Percentiles rank a stretch among this genome's conserved stretches.
Evolutionary conservation across 305 asterid genomes (phyloP).

Genomic region (Nicotiana rustica): DNA sequence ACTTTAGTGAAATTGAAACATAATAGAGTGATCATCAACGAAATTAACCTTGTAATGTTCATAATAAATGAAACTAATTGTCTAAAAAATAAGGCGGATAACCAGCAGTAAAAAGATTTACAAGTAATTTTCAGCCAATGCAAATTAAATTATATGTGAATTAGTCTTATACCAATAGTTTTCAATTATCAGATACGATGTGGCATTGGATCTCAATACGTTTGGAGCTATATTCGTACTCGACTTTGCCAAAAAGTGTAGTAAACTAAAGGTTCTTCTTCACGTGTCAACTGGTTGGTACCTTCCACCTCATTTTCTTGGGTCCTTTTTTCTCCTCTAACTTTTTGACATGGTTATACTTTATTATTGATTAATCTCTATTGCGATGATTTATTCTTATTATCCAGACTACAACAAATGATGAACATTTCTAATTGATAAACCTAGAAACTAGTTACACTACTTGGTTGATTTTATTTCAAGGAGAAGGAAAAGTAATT

Average conservation of each 20-base stretch:
- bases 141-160: not conserved
- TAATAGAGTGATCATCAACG: too few species aligned
- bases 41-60: too few species aligned
- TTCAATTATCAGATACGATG: conserved; percentile 62
- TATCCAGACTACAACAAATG: not conserved
- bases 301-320: not conserved
- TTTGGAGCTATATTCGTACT: conserved; percentile 67
- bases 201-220: conserved; percentile 66
- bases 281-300: conserved; percentile 86
- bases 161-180: not conserved
- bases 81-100: not conserved
- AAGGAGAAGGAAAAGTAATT: not conserved
- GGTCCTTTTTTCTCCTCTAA: too few species aligned
- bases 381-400: too few species aligned
- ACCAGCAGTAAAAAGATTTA: too few species aligned
- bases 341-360: too few species aligned
- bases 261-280: conserved; percentile 56
- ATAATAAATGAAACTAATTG: too few species aligned
- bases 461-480: not conserved
- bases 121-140: too few species aligned
- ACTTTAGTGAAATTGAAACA: too few species aligned
- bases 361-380: not conserved
- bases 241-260: conserved; percentile 62
- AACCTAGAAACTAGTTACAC: not conserved
- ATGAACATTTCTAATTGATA: not conserved